Evolutionary conservation across 2,329 filamentous ascomycete genomes (phyloP).

Genomic region (Calycina marina): DNA sequence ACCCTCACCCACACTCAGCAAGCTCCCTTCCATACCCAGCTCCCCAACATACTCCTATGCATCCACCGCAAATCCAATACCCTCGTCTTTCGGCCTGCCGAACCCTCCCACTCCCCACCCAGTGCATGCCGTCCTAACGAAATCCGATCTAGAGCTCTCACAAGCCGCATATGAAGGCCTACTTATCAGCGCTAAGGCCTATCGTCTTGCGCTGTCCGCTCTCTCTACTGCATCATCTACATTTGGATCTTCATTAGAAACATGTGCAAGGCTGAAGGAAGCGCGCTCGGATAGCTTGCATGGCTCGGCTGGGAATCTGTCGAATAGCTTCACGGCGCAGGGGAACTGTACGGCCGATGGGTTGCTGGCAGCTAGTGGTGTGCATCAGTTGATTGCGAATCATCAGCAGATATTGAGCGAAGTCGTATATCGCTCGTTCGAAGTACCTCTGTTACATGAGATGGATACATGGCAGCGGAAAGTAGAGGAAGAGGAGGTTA

Average conservation of each 20-base stretch:
- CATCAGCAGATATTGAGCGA: conserved; percentile 57
- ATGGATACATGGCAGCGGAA: conserved; percentile 48
- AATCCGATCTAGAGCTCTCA: conserved; percentile 46
- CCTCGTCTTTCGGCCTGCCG: conserved; percentile 41
- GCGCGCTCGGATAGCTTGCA: conserved; percentile 43
- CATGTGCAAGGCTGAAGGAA: conserved; percentile 54
- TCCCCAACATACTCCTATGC: conserved; percentile 50
- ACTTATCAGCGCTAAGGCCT: conserved; percentile 45
- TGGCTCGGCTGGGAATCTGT: conserved; percentile 18
- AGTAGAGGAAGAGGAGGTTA: conserved; percentile 49
- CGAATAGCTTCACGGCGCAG: conserved; percentile 31
- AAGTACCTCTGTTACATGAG: conserved; percentile 55
- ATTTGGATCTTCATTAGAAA: conserved; percentile 50
- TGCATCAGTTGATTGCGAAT: conserved; percentile 54
- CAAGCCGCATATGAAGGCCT: conserved; percentile 49
- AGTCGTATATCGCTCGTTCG: conserved; percentile 53
- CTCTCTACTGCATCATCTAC: conserved; percentile 46
- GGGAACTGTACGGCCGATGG: conserved; percentile 47
- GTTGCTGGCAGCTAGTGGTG: conserved; percentile 45
- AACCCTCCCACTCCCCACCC: conserved; percentile 44
- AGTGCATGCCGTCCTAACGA: conserved; percentile 44
- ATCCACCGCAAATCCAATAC: conserved; percentile 43
- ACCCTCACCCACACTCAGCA: conserved; percentile 37
- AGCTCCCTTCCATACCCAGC: conserved; percentile 43
- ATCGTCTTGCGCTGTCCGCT: conserved; percentile 44